Conservation (phyloP, 805 yeast genomes). For the Candida insectorum region DNA sequence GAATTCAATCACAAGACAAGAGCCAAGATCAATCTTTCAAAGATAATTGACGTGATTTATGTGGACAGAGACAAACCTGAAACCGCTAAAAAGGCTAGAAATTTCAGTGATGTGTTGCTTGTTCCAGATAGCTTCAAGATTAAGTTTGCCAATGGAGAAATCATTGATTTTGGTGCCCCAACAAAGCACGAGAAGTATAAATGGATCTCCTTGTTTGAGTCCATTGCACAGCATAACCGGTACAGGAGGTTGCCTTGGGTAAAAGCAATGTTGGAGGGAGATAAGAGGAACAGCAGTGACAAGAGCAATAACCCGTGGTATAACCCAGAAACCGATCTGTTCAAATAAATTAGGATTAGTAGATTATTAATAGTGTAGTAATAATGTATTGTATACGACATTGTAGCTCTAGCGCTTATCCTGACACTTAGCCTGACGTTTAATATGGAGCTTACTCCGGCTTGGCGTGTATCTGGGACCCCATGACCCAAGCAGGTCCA, state of each 20-base stretch:
- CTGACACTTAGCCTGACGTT: too few relatives aligned
- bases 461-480: too few relatives aligned
- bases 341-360: too few relatives aligned
- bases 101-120: slow-evolving; percentile 68
- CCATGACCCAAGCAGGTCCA: too few relatives aligned
- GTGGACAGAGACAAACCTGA: slow-evolving; percentile 37
- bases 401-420: too few relatives aligned
- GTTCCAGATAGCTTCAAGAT: slow-evolving; percentile 75
- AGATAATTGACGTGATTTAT: slow-evolving; percentile 53
- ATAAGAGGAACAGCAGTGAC: not conserved
- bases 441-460: too few relatives aligned
- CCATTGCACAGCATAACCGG: slow-evolving; percentile 51
- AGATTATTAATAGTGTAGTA: too few relatives aligned
- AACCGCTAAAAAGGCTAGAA: slow-evolving; percentile 42
- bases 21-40: slow-evolving; percentile 71
- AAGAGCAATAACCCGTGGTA: slow-evolving; percentile 9
- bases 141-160: slow-evolving; percentile 74
- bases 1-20: slow-evolving; percentile 65
- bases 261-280: slow-evolving; percentile 37
- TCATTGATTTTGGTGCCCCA: slow-evolving; percentile 83
- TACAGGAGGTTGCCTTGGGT: slow-evolving; percentile 64
- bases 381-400: too few relatives aligned
- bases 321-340: slow-evolving; percentile 11
- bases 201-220: slow-evolving; percentile 65
- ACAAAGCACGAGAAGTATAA: slow-evolving; percentile 52